These are phyloP conservation scores for Kodamaea sagamina DNA, from an alignment of 805 yeast species.

Conservation along the genomic window DNA sequence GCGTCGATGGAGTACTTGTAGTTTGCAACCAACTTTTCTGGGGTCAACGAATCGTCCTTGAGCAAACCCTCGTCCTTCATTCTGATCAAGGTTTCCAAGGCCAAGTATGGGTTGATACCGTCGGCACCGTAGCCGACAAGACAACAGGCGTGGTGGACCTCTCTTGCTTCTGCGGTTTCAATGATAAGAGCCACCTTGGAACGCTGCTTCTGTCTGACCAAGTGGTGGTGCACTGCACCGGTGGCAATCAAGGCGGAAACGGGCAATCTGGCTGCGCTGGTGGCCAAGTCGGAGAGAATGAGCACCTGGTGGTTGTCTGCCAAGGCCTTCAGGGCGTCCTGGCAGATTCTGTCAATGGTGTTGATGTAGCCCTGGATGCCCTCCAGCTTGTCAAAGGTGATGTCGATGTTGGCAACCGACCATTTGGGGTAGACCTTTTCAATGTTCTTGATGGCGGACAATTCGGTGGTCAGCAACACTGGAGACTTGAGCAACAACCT, in stretches of 20 bases:
- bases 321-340: constrained; percentile 83
- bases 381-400: constrained; percentile 79
- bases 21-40: constrained; percentile 66
- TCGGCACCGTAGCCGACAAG: constrained; percentile 97
- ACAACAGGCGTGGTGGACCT: constrained; percentile 94
- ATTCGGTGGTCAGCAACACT: constrained; percentile 69
- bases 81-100: constrained; percentile 82
- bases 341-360: constrained; percentile 84
- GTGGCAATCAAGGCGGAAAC: constrained; percentile 88
- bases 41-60: constrained; percentile 53
- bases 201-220: constrained; percentile 94
- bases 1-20: constrained; percentile 84
- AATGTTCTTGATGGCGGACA: constrained; percentile 72
- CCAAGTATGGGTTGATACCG: constrained; percentile 91
- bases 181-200: constrained; percentile 89
- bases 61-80: constrained; percentile 80
- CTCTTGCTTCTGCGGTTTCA: constrained; percentile 97
- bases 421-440: constrained; percentile 79
- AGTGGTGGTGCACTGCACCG: constrained; percentile 96
- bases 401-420: constrained; percentile 81
- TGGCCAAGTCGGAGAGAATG: constrained; percentile 70
- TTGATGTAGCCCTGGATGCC: constrained; percentile 84
- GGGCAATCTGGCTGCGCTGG: constrained; percentile 66
- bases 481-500: constrained; percentile 83
- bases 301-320: constrained; percentile 72